Percentiles rank a stretch among this genome's conserved stretches.
These are phyloP conservation scores for Mycena pura DNA, from an alignment of 768 basidiomycete genomes.

Conservation along the genomic window DNA sequence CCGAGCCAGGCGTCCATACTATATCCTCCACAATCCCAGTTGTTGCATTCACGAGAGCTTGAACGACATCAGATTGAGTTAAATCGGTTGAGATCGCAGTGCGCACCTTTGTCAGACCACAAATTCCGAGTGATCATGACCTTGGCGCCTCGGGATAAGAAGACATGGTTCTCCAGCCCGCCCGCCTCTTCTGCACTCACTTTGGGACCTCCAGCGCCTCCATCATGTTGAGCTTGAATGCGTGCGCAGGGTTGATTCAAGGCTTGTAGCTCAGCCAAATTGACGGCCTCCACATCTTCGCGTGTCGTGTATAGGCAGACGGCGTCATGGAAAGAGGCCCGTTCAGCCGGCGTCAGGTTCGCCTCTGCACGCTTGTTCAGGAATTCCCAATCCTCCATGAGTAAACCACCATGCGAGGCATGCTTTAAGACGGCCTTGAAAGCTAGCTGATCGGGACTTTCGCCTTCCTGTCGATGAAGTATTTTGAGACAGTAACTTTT, in stretches of 20 bases:
- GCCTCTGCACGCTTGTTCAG: background rate
- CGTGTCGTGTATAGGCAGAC: slow-evolving; percentile 13
- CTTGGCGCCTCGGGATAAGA: slow-evolving; percentile 4
- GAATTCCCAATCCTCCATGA: background rate
- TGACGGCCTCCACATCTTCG: slow-evolving; percentile 9
- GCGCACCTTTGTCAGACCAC: slow-evolving; percentile 15
- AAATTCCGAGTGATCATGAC: slow-evolving; percentile 20
- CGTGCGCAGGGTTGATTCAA: slow-evolving; percentile 15
- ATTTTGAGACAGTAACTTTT: slow-evolving; percentile 8
- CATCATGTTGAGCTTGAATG: slow-evolving; percentile 17
- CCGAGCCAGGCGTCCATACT: slow-evolving; percentile 19
- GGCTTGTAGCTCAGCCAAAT: slow-evolving; percentile 1
- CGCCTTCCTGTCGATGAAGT: slow-evolving; percentile 13
- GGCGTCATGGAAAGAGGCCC: slow-evolving; percentile 7
- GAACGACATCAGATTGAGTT: background rate
- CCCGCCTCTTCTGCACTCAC: slow-evolving; percentile 2
- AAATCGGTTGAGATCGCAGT: background rate
- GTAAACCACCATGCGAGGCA: slow-evolving; percentile 12
- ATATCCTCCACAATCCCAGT: slow-evolving; percentile 20
- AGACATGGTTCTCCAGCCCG: background rate
- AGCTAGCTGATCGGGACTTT: background rate
- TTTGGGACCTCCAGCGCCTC: background rate
- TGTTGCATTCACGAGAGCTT: slow-evolving; percentile 24
- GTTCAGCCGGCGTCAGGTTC: background rate
- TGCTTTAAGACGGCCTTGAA: slow-evolving; percentile 3